These are phyloP conservation scores for Camellia lanceoleosa DNA, from an alignment of 148 eudicot species.

Conservation along the genomic window DNA sequence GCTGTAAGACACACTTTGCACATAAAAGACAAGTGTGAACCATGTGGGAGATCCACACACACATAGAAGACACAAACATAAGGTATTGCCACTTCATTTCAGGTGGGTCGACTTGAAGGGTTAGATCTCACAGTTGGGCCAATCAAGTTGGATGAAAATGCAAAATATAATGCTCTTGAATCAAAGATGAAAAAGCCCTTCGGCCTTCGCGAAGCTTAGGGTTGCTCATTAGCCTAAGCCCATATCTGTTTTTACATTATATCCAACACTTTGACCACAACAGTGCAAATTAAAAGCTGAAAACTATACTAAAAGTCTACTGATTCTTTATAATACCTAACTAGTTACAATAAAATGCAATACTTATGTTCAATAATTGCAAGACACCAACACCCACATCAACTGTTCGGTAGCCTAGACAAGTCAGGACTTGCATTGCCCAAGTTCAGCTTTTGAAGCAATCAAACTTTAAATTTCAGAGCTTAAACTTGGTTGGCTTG, in stretches of 20 bases:
- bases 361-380: neutral
- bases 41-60: neutral
- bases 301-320: neutral
- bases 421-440: neutral
- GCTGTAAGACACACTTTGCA: neutral
- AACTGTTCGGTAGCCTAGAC: neutral
- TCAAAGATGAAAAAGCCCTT: neutral
- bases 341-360: neutral
- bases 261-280: neutral
- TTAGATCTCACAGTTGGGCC: constrained; percentile 2
- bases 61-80: constrained; percentile 1
- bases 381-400: neutral
- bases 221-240: constrained; percentile 3
- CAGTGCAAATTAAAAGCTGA: neutral
- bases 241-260: neutral
- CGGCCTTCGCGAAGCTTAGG: neutral
- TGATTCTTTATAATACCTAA: neutral
- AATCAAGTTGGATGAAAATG: neutral
- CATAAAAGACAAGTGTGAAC: neutral
- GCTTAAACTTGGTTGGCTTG: neutral
- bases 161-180: neutral
- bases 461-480: neutral
- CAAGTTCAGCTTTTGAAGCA: neutral
- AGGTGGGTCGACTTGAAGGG: constrained; percentile 7
- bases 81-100: neutral